These are phyloP conservation scores for Aquilaria sinensis DNA, from an alignment of 345 rosid species.

Conservation along the genomic window DNA sequence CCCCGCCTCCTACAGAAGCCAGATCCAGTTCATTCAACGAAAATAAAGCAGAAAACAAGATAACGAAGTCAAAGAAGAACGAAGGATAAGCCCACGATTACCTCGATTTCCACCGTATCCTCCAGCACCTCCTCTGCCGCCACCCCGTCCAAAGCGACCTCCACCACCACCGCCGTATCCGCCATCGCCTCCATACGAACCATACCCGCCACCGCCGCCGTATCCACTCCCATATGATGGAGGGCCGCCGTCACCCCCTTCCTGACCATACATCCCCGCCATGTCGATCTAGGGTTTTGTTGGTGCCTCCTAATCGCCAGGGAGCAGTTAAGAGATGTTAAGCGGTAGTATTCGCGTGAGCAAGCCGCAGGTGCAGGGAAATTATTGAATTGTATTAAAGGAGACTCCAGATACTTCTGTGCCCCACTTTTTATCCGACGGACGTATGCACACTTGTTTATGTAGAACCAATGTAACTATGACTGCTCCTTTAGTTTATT, in stretches of 20 bases:
- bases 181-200: slow-evolving; percentile 28
- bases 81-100: slow-evolving; percentile 9
- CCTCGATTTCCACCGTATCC: slow-evolving; percentile 61
- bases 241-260: slow-evolving; percentile 43
- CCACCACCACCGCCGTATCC: slow-evolving; percentile 27
- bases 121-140: slow-evolving; percentile 49
- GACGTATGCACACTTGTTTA: no score
- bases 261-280: slow-evolving; percentile 84
- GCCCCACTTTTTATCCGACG: no score
- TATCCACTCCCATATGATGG: slow-evolving; percentile 25
- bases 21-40: neutral
- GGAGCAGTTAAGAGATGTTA: neutral
- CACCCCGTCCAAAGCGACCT: slow-evolving; percentile 32
- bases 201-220: slow-evolving; percentile 34
- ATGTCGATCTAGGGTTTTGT: slow-evolving; percentile 18
- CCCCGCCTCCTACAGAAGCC: slow-evolving; percentile 27
- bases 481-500: neutral
- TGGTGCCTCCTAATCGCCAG: neutral
- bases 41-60: neutral
- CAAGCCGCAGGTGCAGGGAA: neutral
- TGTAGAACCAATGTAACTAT: no score
- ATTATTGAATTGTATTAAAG: neutral
- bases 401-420: no score
- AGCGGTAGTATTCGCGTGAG: slow-evolving; percentile 2
- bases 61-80: neutral